phyloP scores from a whole-genome alignment of 352 stramenopile species.

The Phytophthora niederhauseri region DNA sequence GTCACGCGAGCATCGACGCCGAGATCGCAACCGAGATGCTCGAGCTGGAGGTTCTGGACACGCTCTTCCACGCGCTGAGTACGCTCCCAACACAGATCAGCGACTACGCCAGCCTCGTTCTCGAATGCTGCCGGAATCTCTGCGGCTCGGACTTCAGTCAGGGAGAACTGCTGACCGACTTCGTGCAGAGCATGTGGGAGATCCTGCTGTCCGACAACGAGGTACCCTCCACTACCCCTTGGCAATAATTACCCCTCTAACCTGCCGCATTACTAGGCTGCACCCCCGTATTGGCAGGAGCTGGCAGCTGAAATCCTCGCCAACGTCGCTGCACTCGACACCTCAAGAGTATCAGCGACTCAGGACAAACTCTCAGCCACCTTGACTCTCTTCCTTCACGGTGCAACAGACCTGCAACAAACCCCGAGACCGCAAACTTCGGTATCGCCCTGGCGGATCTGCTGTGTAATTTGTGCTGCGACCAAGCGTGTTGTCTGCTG shows the following conservation, averaged over 20 bases:
- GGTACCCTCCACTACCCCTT: neutral
- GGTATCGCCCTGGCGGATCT: slow-evolving; percentile 58
- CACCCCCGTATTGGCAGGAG: slow-evolving; percentile 22
- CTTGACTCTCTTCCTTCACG: slow-evolving; percentile 49
- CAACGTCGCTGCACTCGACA: slow-evolving; percentile 39
- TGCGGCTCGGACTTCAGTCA: slow-evolving; percentile 31
- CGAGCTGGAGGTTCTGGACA: slow-evolving; percentile 33
- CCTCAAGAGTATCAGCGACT: slow-evolving; percentile 23
- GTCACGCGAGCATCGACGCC: slow-evolving; percentile 62
- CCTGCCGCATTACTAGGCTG: neutral
- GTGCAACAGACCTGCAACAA: neutral
- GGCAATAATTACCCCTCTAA: slow-evolving; percentile 3
- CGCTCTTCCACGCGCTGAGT: slow-evolving; percentile 41
- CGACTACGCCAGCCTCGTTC: slow-evolving; percentile 26
- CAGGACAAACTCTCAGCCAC: slow-evolving; percentile 35
- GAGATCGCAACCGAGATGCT: slow-evolving; percentile 52
- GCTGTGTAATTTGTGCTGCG: slow-evolving; percentile 62
- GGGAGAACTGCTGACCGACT: slow-evolving; percentile 19
- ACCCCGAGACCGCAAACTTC: slow-evolving; percentile 20
- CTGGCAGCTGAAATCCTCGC: slow-evolving; percentile 47
- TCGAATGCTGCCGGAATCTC: slow-evolving; percentile 66
- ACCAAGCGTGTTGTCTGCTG: slow-evolving; percentile 55
- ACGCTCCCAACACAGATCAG: slow-evolving; percentile 28
- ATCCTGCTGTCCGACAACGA: slow-evolving; percentile 27
- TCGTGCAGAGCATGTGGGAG: slow-evolving; percentile 37